phyloP scores from a whole-genome alignment of 1,284 basidiomycete species.

The Gymnopus androsaceus region DNA sequence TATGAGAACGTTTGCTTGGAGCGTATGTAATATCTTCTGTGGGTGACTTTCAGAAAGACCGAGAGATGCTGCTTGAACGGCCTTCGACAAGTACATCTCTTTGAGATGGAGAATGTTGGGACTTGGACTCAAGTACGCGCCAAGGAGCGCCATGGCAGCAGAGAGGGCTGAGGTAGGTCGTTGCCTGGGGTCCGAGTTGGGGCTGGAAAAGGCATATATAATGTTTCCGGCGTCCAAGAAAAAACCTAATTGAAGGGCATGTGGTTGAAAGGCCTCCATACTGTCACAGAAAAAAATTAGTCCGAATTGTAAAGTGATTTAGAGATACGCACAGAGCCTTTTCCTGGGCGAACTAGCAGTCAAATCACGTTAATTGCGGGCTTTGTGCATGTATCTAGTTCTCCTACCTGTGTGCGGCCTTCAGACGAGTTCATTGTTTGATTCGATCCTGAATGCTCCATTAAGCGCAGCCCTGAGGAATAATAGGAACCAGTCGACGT shows the following conservation, averaged over 20 bases:
- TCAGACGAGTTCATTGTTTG: too few species aligned
- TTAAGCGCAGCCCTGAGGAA: too few species aligned
- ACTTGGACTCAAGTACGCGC: not conserved
- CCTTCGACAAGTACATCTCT: not conserved
- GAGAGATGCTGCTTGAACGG: constrained; percentile 5
- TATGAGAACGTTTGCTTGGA: constrained; percentile 15
- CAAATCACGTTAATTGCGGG: not conserved
- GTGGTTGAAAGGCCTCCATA: constrained; percentile 34
- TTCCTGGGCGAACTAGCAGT: not conserved
- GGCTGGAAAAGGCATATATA: constrained; percentile 7
- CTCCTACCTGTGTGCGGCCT: not conserved
- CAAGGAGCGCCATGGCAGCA: constrained; percentile 9
- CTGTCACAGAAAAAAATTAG: constrained; percentile 21
- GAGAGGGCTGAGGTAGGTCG: constrained; percentile 1
- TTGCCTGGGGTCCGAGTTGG: not conserved
- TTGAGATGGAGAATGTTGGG: not conserved
- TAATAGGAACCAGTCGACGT: too few species aligned
- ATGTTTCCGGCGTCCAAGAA: constrained; percentile 38
- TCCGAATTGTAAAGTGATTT: not conserved
- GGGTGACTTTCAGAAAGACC: constrained; percentile 13
- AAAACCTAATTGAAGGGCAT: constrained; percentile 38
- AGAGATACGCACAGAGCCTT: not conserved
- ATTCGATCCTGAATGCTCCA: too few species aligned
- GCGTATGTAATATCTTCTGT: constrained; percentile 9
- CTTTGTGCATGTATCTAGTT: not conserved